Evolutionary conservation across 345 rosid genomes (phyloP).

Genomic region (Sonneratia alba): DNA sequence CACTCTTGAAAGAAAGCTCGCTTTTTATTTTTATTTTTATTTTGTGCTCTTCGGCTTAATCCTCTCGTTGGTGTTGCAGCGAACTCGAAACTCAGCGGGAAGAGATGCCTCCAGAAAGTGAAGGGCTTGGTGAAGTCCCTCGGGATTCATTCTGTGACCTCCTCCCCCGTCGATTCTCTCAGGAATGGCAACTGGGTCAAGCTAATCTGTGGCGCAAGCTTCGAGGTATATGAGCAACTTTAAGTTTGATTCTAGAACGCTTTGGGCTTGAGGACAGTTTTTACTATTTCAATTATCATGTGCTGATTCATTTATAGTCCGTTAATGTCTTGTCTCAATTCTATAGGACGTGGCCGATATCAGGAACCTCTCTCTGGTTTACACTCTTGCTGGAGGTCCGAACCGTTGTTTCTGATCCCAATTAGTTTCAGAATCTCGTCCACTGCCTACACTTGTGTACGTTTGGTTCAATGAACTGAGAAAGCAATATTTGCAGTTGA

Average conservation of each 20-base stretch:
- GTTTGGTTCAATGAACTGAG: neutral
- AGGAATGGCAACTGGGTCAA: constrained; percentile 53
- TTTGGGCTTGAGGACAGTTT: neutral
- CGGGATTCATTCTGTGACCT: constrained; percentile 25
- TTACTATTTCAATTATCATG: neutral
- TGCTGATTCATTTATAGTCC: neutral
- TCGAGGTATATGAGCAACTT: constrained; percentile 33
- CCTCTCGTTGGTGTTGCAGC: constrained; percentile 7
- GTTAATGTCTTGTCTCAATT: neutral
- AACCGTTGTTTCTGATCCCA: neutral
- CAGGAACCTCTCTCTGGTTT: constrained; percentile 54
- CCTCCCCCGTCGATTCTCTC: constrained; percentile 40
- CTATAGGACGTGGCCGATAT: constrained; percentile 46
- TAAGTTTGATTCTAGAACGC: neutral
- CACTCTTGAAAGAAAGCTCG: neutral
- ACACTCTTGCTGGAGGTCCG: constrained; percentile 56
- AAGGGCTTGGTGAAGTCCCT: constrained; percentile 22
- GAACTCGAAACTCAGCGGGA: constrained; percentile 11
- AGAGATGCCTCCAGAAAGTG: constrained; percentile 18
- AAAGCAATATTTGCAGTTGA: constrained; percentile 28
- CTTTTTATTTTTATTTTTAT: neutral
- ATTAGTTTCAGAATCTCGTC: neutral
- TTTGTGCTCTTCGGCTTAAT: neutral
- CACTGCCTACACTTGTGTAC: neutral
- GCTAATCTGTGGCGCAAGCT: constrained; percentile 64